Percentiles rank a stretch among this genome's conserved stretches.
Conservation (phyloP, 129 eudicot genomes). For the Flaveria trinervia region DNA sequence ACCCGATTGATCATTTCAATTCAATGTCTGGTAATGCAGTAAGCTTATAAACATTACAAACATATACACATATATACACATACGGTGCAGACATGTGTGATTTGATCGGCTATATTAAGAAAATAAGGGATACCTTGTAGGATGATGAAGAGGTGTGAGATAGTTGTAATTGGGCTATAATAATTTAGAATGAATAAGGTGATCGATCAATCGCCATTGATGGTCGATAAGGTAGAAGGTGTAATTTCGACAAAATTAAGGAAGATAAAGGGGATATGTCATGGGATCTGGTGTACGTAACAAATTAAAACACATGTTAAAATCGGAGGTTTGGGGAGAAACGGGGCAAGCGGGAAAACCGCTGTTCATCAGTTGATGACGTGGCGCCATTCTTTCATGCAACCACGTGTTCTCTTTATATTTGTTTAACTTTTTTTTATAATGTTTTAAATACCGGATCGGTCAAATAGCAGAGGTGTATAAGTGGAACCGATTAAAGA, state of each 20-base stretch:
- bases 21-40: background rate
- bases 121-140: slow-evolving; percentile 21
- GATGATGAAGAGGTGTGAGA: slow-evolving; percentile 20
- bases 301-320: slow-evolving; percentile 11
- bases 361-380: slow-evolving; percentile 26
- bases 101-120: background rate
- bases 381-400: background rate
- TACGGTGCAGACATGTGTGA: background rate
- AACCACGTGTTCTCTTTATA: background rate
- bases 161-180: slow-evolving; percentile 24
- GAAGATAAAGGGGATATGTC: background rate
- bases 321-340: slow-evolving; percentile 16
- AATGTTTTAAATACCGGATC: too few relatives aligned
- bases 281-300: slow-evolving; percentile 11
- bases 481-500: too few relatives aligned
- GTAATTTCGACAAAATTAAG: background rate
- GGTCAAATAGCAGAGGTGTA: too few relatives aligned
- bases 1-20: too few relatives aligned
- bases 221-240: background rate
- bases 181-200: slow-evolving; percentile 15
- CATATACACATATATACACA: background rate
- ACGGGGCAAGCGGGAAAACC: slow-evolving; percentile 33
- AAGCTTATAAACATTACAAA: background rate
- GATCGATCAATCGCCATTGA: slow-evolving; percentile 27
- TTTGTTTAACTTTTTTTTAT: background rate